Conservation (phyloP, 148 eudicot species). For the Camellia granthamiana region DNA sequence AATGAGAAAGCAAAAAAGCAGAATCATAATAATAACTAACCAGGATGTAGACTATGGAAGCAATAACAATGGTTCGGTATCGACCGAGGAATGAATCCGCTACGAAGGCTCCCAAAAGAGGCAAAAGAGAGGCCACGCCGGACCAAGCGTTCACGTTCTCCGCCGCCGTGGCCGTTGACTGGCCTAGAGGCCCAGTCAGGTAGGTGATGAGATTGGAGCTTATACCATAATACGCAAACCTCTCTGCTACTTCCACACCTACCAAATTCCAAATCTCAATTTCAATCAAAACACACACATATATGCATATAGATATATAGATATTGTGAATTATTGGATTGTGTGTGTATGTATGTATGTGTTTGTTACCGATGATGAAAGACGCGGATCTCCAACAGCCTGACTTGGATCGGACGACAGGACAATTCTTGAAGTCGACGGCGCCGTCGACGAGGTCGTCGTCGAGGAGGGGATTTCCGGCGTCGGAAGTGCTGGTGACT, state of each 20-base stretch:
- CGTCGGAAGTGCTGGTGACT: not conserved
- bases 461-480: constrained; percentile 29
- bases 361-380: constrained; percentile 55
- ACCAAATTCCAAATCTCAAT: not conserved
- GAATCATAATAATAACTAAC: constrained; percentile 23
- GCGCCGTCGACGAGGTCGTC: constrained; percentile 39
- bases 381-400: constrained; percentile 69
- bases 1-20: not conserved
- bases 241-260: constrained; percentile 68
- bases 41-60: constrained; percentile 55
- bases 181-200: constrained; percentile 56
- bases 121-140: constrained; percentile 48
- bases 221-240: constrained; percentile 59
- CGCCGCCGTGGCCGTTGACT: constrained; percentile 61
- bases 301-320: not conserved
- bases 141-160: constrained; percentile 56
- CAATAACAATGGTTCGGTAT: constrained; percentile 43
- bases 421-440: constrained; percentile 48
- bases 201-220: constrained; percentile 53
- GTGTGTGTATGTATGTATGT: not conserved
- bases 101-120: constrained; percentile 58
- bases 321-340: not conserved
- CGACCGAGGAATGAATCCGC: constrained; percentile 63
- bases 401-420: constrained; percentile 45
- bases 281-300: not conserved